Percentiles rank a stretch among this genome's conserved stretches.
phyloP scores from a whole-genome alignment of 345 rosid genomes.

The Adansonia digitata region DNA sequence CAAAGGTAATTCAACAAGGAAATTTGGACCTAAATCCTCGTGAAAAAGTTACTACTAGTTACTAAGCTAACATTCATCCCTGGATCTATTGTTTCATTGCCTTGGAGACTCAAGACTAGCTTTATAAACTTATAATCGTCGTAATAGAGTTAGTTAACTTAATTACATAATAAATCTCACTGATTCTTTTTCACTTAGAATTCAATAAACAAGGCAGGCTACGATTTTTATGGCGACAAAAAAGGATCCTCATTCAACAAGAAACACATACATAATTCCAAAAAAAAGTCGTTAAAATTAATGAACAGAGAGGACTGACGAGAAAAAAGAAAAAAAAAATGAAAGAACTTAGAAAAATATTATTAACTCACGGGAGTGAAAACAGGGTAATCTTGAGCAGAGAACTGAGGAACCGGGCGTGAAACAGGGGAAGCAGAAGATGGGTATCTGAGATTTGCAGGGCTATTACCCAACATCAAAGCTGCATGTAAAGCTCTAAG shows the following conservation, averaged over 20 bases:
- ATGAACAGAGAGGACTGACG: neutral
- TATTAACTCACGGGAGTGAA: conserved; percentile 79
- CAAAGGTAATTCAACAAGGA: neutral
- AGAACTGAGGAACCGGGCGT: conserved; percentile 48
- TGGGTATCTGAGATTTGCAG: conserved; percentile 46
- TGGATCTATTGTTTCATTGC: neutral
- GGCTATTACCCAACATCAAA: conserved; percentile 59
- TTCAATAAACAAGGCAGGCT: neutral
- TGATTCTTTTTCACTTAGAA: conserved; percentile 8
- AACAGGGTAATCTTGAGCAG: conserved; percentile 94
- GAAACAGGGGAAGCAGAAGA: conserved; percentile 59
- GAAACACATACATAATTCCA: neutral
- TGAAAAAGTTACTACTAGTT: neutral
- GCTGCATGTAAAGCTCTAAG: conserved; percentile 81
- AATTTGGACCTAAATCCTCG: neutral
- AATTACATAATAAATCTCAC: neutral
- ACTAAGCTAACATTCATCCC: neutral
- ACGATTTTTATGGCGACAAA: conserved; percentile 5
- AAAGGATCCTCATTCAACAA: neutral
- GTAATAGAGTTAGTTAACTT: neutral
- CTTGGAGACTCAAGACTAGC: too few relatives aligned
- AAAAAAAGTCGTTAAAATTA: neutral
- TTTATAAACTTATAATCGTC: neutral
- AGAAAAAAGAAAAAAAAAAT: neutral
- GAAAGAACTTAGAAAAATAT: neutral